phyloP scores from a whole-genome alignment of 352 stramenopile species.

The Globisporangium irregulare region DNA sequence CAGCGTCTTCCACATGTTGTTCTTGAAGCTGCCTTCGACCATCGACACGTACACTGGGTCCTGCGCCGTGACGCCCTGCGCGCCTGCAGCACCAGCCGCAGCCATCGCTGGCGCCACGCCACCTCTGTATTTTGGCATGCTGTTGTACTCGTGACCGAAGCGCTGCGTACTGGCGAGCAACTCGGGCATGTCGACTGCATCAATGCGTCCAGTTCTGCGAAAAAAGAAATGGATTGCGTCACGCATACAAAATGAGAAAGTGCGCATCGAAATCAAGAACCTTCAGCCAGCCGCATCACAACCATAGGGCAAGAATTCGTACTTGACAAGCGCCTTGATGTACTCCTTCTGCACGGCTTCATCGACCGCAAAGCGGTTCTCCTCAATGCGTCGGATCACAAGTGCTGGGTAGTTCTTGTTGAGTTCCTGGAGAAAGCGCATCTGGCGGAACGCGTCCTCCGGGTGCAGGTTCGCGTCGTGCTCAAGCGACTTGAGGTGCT shows the following conservation, averaged over 20 bases:
- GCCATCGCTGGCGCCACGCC: constrained; percentile 15
- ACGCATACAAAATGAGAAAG: constrained; percentile 9
- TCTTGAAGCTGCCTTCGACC: constrained; percentile 88
- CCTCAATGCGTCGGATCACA: constrained; percentile 81
- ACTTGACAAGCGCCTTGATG: constrained; percentile 88
- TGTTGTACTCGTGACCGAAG: constrained; percentile 13
- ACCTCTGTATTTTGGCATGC: constrained; percentile 4
- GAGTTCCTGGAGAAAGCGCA: constrained; percentile 84
- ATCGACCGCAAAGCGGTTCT: constrained; percentile 78
- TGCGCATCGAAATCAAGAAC: background rate
- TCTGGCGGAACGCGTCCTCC: constrained; percentile 70
- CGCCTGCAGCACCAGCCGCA: constrained; percentile 20
- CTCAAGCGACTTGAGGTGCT: constrained; percentile 82
- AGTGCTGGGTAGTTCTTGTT: constrained; percentile 85
- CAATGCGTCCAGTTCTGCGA: constrained; percentile 66
- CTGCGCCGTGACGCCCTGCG: constrained; percentile 61
- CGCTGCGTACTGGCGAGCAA: constrained; percentile 38
- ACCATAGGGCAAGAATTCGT: background rate
- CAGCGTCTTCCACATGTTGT: constrained; percentile 88
- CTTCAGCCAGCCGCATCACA: background rate
- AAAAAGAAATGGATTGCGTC: background rate
- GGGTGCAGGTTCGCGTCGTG: constrained; percentile 74
- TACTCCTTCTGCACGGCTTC: constrained; percentile 86
- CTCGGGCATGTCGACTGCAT: constrained; percentile 69
- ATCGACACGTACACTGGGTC: constrained; percentile 88